Base-by-base conservation (phyloP, 441 rosid species). In the Jatropha podagrica region DNA sequence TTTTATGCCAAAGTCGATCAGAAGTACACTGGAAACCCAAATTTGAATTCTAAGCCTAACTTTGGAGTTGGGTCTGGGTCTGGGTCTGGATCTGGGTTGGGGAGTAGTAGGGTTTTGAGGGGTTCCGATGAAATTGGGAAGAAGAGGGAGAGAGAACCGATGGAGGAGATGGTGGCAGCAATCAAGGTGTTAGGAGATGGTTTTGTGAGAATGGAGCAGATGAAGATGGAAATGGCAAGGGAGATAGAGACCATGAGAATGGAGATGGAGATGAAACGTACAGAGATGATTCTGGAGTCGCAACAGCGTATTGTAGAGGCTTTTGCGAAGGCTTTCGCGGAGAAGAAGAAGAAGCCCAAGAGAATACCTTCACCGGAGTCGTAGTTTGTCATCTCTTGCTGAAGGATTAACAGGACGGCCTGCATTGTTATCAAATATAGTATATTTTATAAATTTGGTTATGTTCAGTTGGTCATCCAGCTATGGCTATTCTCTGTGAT, bases 211-310 rank as follows among this genome's bases (percentile, higher is more conserved):
- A 90, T 89, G 89, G 97, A 95, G 87, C 90, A 89, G 77, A 88
- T 87, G 92, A 93, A 90, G 81, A 95, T 93, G 93, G 97, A 95
- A 75, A 89, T 91, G 97, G 88, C 86, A 0, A 89, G 87, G 76
- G 98, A 92, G 84, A 83, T 94, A 3, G 98, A 94, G 80, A 82
- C 83, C 0, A 92, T 87, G 97, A 86, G 96, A 71, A 92, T 92
- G 94, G 97, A 94, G 13, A 94, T 89, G 89, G 98, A 94, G 85
- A 87, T 91, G 92, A 92, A 94, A 87, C 82, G 93, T 32, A 92
- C 97, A 0, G 87, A 89, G 82, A 88, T 92, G 98, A 88, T 94
- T 71, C 75, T 94, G 75, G 95, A 92, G 38, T 94, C 98, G 0
- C 98, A 94, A 73, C 95, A 92, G 77, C 79, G 92, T 65, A 85